Evolutionary conservation across 306 rosid species (phyloP), one percentile per base, ranked within the genome.

Genomic region (Ziziphus jujuba): DNA sequence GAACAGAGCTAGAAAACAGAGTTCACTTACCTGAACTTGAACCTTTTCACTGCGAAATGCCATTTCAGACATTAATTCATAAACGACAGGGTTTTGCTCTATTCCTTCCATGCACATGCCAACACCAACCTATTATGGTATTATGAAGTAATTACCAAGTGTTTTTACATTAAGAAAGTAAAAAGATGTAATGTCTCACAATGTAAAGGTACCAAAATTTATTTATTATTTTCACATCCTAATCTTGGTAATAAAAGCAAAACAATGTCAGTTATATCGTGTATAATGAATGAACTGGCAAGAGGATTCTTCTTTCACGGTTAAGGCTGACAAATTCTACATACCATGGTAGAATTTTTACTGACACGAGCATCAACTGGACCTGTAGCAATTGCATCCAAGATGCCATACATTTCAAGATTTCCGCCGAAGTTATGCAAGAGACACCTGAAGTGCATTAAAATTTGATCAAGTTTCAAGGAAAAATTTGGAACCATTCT

Each of bases 71-170:
- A 83, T 90, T 75, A 92, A 71, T 73, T 92, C 97, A 59, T 85
- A 87, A 73, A 87, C 85, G 51, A 92, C 84, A 49, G 97, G 96
- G 79, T 92, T 90, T 6, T 89, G 95, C 86, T 92, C 96, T 77
- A 87, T 92, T 71, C 97, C 98, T 84, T 92, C 98, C 98, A 92
- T 92, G 83, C 98, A 90, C 93, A 86, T 86, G 66, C 98, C 98
- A 83, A 92, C 97, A 34, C 98, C 98, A 56, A 90, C 85, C 98
- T 92, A 69, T 79, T 73, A 34, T 38, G 59, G 6, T 72, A 14
- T 22, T 16, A n/a, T 28, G 36, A 59, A 61, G 66, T 56, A 43
- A 49, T 11, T 35, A 17, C 31, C 63, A 63, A 44, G 51, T 23
- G 14, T 19, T 51, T 3, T 50, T 0, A 50, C 22, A 22, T 13